Conservation (phyloP, 495 filamentous ascomycete genomes). For the Tricharina praecox region DNA sequence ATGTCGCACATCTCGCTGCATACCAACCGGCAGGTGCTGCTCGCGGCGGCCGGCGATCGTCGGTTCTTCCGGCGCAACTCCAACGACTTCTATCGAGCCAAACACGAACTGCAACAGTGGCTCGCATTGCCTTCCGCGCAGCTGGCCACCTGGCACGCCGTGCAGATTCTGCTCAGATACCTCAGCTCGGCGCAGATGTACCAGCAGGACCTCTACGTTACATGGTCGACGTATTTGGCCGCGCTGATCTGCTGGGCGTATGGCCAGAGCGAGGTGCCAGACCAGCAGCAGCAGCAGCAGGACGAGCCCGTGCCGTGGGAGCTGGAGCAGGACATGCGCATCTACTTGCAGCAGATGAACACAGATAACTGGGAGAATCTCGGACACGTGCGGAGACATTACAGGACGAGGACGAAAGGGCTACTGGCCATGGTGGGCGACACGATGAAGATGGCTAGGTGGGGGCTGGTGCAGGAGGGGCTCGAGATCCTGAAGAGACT, state of each 20-base stretch:
- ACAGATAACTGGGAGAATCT: constrained; percentile 24
- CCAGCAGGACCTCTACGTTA: constrained; percentile 12
- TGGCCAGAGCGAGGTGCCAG: constrained; percentile 16
- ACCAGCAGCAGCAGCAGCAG: no score
- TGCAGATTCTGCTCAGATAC: constrained; percentile 21
- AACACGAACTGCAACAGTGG: constrained; percentile 24
- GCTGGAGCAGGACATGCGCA: constrained; percentile 20
- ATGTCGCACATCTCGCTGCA: constrained; percentile 26
- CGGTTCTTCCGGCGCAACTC: constrained; percentile 14
- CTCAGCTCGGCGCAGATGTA: constrained; percentile 13
- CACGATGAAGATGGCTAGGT: constrained; percentile 18
- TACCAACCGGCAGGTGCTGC: constrained; percentile 21
- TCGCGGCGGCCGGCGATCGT: constrained; percentile 20
- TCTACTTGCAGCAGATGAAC: constrained; percentile 23
- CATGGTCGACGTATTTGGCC: constrained; percentile 23
- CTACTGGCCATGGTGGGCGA: constrained; percentile 18
- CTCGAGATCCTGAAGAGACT: constrained; percentile 21
- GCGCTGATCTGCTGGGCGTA: constrained; percentile 25
- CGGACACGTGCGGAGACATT: constrained; percentile 10
- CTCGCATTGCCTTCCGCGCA: constrained; percentile 14
- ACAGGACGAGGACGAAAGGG: constrained; percentile 16
- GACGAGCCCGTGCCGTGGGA: constrained; percentile 20
- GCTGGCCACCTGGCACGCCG: constrained; percentile 25
- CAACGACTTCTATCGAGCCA: constrained; percentile 22
- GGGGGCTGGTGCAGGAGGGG: constrained; percentile 23